Conservation (phyloP, 1,284 basidiomycete species). For the Ustilago tritici region DNA sequence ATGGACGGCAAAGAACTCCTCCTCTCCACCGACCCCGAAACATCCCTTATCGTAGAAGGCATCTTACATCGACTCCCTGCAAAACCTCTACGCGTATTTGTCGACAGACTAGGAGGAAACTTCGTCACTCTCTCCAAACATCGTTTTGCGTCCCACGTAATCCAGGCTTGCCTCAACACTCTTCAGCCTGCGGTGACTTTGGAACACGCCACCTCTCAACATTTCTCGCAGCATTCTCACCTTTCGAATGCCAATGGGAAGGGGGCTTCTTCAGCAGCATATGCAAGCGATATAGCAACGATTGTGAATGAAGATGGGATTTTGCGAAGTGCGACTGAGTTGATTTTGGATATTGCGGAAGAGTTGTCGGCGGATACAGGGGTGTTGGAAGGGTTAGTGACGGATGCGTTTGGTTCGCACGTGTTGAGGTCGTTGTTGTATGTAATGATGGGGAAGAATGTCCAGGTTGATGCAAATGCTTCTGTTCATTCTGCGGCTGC, state of each 20-base stretch:
- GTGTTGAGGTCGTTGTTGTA: constrained; percentile 59
- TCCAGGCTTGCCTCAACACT: constrained; percentile 50
- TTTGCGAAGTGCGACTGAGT: constrained; percentile 49
- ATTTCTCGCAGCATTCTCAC: constrained; percentile 25
- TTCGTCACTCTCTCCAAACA: constrained; percentile 56
- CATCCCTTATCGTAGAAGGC: constrained; percentile 63
- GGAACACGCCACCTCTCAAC: constrained; percentile 27
- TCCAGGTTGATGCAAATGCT: constrained; percentile 27
- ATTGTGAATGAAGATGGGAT: constrained; percentile 56
- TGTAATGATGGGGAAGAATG: constrained; percentile 56
- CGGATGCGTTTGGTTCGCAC: constrained; percentile 60
- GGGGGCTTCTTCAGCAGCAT: constrained; percentile 26
- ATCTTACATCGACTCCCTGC: constrained; percentile 51
- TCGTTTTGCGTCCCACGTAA: constrained; percentile 67
- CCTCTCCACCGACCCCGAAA: constrained; percentile 65
- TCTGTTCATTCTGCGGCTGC: constrained; percentile 14
- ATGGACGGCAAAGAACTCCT: constrained; percentile 64
- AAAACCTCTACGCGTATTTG: constrained; percentile 61
- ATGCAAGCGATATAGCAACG: constrained; percentile 34
- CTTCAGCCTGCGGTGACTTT: constrained; percentile 51
- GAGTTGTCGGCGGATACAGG: constrained; percentile 39
- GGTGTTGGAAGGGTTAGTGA: constrained; percentile 34
- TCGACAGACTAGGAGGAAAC: constrained; percentile 64
- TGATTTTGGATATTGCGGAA: constrained; percentile 51
- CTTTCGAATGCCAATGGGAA: constrained; percentile 7